Conservation (phyloP, 352 stramenopile species). For the Globisporangium cederbergense region DNA sequence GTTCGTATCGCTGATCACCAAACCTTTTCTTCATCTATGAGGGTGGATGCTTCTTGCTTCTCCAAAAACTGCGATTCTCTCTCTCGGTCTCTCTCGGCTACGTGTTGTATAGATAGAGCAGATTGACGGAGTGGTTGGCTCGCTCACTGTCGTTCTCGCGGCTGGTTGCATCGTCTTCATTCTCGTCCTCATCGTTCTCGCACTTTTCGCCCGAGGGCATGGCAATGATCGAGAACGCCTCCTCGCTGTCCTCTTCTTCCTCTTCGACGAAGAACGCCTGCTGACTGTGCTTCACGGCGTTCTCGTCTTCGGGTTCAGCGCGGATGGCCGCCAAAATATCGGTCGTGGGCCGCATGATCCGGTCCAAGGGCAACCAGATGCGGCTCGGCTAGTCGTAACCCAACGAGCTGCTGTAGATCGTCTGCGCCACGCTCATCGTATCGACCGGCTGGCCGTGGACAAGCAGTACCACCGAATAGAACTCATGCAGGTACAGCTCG, state of each 20-base stretch:
- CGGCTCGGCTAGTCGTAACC: constrained; percentile 11
- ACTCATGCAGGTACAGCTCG: neutral
- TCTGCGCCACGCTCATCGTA: neutral
- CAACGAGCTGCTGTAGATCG: neutral
- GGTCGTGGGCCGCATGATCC: constrained; percentile 8
- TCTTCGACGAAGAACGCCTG: constrained; percentile 17
- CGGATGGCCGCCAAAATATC: constrained; percentile 13
- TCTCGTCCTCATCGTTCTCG: neutral
- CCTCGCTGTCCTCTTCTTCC: constrained; percentile 11
- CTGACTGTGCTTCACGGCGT: neutral
- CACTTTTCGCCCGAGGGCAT: constrained; percentile 12
- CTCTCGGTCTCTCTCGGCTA: too few species aligned
- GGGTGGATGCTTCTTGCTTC: too few species aligned
- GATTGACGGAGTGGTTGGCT: constrained; percentile 6
- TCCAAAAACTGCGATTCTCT: neutral
- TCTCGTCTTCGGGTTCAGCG: constrained; percentile 12
- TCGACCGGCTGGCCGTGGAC: constrained; percentile 1
- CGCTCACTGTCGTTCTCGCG: neutral
- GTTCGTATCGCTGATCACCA: neutral
- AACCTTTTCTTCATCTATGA: too few species aligned
- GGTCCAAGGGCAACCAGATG: constrained; percentile 18
- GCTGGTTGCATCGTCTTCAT: neutral
- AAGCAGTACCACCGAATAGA: neutral
- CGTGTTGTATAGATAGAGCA: constrained; percentile 13
- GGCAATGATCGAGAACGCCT: constrained; percentile 13